Base-by-base conservation (phyloP, 371 early-diverging fungal species). In the Apophysomyces variabilis region DNA sequence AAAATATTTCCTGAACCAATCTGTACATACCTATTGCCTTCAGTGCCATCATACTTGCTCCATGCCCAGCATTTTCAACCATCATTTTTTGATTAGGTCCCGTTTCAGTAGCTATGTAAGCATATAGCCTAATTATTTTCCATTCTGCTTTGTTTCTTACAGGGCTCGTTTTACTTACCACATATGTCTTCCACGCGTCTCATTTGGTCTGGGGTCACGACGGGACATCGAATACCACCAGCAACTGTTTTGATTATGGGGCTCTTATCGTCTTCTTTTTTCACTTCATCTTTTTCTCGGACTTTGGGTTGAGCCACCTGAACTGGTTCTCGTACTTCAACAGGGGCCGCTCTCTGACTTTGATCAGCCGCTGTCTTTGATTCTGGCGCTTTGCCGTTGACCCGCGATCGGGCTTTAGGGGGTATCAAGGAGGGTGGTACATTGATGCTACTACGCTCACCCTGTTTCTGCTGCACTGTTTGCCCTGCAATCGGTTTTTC, bases 31-130 rank as follows among this genome's bases (percentile, higher is more conserved):
- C 61, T 45, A 93, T 70, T 12, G 89, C 89, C 66, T 92, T 91
- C 38, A 93, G 73, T 21, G 85, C 86, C 84, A 93, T 81, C 80
- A 88, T 86, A 37, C 92, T 88, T 7, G 85, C 83, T 21, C 91
- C 87, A 58, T 92, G 83, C 0, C 92, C 95, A 16, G 88, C 93
- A 75, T 94, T 93, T 70, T 94, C 95, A 50, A 92, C 80, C 82
- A 92, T 83, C 66, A 90, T 91, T 41, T 85, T 85, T 18, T 89
- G 85, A 61, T 79, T 86, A 11, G 89, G 86, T 5, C 93, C 93
- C 21, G 86, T 87, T 61, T 89, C 90, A 8, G 66, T 11, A 56
- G 37, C 71, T 61, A 58, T 45, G 32, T 7, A 9, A 26, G 32
- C 12, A 50, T n/a, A 50, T 26, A 50, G 16, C 11, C 4, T 1